These are phyloP conservation scores for Selenicereus undatus DNA, from an alignment of 148 eudicot species.

Conservation along the genomic window DNA sequence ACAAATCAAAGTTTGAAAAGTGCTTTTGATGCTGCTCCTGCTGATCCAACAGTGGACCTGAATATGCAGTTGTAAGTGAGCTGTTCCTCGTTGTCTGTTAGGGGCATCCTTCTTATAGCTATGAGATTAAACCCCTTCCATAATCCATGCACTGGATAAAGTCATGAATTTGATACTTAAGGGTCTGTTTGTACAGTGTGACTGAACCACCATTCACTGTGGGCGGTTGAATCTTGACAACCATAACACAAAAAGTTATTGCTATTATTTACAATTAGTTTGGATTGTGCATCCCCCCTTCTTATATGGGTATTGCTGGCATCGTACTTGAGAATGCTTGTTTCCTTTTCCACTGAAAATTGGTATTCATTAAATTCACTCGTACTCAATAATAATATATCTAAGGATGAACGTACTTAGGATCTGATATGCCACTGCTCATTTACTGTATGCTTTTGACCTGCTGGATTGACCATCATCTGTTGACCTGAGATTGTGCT, in stretches of 20 bases:
- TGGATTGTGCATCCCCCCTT: background rate
- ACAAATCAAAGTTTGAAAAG: slow-evolving; percentile 48
- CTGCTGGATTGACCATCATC: background rate
- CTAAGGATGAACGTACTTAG: background rate
- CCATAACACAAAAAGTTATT: background rate
- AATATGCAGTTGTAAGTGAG: slow-evolving; percentile 86
- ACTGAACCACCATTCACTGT: background rate
- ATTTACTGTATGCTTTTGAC: background rate
- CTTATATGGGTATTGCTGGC: background rate
- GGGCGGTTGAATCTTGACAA: background rate
- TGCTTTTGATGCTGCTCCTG: slow-evolving; percentile 82
- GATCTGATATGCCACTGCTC: background rate
- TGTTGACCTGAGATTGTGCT: background rate
- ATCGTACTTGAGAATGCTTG: background rate
- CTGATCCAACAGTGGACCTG: slow-evolving; percentile 97
- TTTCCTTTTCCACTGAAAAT: background rate
- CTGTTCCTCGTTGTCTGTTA: background rate
- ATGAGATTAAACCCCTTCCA: background rate
- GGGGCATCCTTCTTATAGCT: background rate
- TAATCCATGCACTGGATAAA: background rate
- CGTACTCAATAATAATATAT: background rate
- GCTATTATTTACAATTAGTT: background rate
- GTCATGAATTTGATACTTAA: background rate
- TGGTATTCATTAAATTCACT: background rate
- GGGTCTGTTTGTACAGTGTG: background rate